phyloP scores from a whole-genome alignment of 1,284 basidiomycete genomes.

The Pascua guehoae region DNA sequence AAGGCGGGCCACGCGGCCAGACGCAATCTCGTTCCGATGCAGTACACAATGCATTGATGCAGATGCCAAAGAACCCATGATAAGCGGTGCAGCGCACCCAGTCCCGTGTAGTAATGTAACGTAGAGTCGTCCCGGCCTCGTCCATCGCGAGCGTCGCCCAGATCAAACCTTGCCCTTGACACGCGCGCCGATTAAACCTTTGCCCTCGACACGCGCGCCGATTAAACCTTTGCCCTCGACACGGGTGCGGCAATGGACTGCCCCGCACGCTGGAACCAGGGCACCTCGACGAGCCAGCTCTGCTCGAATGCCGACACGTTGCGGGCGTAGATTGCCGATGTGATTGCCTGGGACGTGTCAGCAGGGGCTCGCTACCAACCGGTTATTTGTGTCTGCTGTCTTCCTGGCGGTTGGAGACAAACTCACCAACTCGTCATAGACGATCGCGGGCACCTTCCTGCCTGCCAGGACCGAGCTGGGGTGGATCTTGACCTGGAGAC shows the following conservation, averaged over 20 bases:
- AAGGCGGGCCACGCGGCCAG: no score
- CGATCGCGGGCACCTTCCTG: constrained; percentile 74
- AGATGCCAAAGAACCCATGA: no score
- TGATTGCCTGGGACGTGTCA: constrained; percentile 56
- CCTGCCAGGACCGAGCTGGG: constrained; percentile 74
- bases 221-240: constrained; percentile 7
- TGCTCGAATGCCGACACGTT: constrained; percentile 76
- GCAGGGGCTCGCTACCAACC: constrained; percentile 30
- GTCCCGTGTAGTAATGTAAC: no score
- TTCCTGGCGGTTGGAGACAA: constrained; percentile 49
- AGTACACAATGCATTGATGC: no score
- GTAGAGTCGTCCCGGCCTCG: no score
- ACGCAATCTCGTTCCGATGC: no score
- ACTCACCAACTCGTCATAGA: constrained; percentile 81
- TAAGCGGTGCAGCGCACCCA: no score
- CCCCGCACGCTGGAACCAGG: constrained; percentile 38
- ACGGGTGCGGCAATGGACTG: constrained; percentile 8
- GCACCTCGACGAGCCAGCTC: constrained; percentile 53
- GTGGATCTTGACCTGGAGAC: constrained; percentile 77
- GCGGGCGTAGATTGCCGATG: constrained; percentile 78
- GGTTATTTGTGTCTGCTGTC: no score
- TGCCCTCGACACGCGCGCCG: no score
- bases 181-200: background rate
- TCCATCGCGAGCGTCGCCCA: no score
- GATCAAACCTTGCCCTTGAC: no score